Conservation (phyloP, 1,284 basidiomycete species). For the Spongiforma sp. region DNA sequence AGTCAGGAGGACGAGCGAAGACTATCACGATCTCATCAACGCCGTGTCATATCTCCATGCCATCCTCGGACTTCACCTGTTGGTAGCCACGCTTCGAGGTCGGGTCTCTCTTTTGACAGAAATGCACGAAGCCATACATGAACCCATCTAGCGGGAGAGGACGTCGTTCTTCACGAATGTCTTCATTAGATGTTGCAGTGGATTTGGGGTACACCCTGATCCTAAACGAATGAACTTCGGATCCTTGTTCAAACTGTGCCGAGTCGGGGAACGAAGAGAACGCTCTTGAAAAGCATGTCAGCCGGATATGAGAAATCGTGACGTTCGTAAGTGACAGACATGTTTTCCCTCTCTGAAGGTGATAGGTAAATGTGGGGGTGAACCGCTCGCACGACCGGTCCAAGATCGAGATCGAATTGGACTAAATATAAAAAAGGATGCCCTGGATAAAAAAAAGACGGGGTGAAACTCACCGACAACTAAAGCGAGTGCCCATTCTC, state of each 20-base stretch:
- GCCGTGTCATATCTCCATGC: not conserved
- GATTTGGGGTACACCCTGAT: conserved; percentile 51
- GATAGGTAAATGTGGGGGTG: conserved; percentile 70
- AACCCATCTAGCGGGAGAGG: conserved; percentile 63
- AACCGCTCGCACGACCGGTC: conserved; percentile 80
- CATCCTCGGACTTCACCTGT: conserved; percentile 57
- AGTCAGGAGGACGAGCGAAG: conserved; percentile 86
- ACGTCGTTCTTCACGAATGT: conserved; percentile 34
- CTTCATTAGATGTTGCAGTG: conserved; percentile 19
- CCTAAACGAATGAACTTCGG: conserved; percentile 76
- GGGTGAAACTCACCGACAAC: conserved; percentile 63
- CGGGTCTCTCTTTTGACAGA: conserved; percentile 74
- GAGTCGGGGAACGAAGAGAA: conserved; percentile 97
- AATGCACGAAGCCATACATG: conserved; percentile 86
- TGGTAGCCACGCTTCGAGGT: conserved; percentile 83
- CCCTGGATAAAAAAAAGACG: not conserved
- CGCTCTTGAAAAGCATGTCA: conserved; percentile 59
- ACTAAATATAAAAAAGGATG: conserved; percentile 46
- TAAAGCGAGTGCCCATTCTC: conserved; percentile 81
- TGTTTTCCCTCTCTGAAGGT: conserved; percentile 77
- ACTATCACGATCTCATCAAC: conserved; percentile 48
- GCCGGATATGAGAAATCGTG: not conserved
- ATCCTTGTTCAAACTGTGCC: conserved; percentile 77
- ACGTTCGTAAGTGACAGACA: conserved; percentile 57
- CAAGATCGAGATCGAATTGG: conserved; percentile 88